These are phyloP conservation scores for Sporothrix protearum DNA, from an alignment of 2,329 filamentous ascomycete species.

Conservation along the genomic window DNA sequence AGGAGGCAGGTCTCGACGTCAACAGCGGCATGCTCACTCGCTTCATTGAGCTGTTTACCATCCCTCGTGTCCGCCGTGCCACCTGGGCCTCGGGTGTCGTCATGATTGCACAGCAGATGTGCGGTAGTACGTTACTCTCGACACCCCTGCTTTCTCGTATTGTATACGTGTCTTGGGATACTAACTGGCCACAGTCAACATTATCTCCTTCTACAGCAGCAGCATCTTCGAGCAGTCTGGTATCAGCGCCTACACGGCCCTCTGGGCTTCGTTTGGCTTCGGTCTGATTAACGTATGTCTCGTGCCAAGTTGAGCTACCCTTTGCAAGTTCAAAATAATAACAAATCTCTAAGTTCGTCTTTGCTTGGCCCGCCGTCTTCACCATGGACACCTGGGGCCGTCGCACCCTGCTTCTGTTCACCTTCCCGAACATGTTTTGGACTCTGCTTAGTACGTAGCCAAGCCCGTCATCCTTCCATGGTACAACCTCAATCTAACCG, in stretches of 20 bases:
- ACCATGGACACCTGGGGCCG: slow-evolving; percentile 67
- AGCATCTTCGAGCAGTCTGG: slow-evolving; percentile 59
- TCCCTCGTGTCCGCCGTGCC: slow-evolving; percentile 66
- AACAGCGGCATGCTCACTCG: slow-evolving; percentile 58
- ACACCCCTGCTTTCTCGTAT: neutral
- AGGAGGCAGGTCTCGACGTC: slow-evolving; percentile 27
- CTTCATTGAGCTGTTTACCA: slow-evolving; percentile 63
- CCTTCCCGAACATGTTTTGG: slow-evolving; percentile 66
- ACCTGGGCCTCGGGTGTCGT: slow-evolving; percentile 73
- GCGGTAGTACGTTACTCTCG: slow-evolving; percentile 37
- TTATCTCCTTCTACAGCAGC: slow-evolving; percentile 72
- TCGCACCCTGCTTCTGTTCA: slow-evolving; percentile 59
- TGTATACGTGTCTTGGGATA: neutral
- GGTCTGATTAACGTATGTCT: slow-evolving; percentile 52
- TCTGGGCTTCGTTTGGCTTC: slow-evolving; percentile 62
- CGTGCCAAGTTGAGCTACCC: too few species aligned
- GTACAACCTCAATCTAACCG: neutral
- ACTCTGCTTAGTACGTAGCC: slow-evolving; percentile 47
- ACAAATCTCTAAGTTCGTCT: slow-evolving; percentile 38
- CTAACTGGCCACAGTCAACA: slow-evolving; percentile 51
- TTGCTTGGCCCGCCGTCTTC: slow-evolving; percentile 61
- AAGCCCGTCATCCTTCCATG: neutral
- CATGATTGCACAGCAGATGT: slow-evolving; percentile 76
- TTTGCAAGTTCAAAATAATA: neutral
- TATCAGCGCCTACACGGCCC: slow-evolving; percentile 51